Percentiles rank a stretch among this genome's conserved stretches.
Conservation (phyloP, 23 red algal genomes). For the Gracilariopsis chorda region DNA sequence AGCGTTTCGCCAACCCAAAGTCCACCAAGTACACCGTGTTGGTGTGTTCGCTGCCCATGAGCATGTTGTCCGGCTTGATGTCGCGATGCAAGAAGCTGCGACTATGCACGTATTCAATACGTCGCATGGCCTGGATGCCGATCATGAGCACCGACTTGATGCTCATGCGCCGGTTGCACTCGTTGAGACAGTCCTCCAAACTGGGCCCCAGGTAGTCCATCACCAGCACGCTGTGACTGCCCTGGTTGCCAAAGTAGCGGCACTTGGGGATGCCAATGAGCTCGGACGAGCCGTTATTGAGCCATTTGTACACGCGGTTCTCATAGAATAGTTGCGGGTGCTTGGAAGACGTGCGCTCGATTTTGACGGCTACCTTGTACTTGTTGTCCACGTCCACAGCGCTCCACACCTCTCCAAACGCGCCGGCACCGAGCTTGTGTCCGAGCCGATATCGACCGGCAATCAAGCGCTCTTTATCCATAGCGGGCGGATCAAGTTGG, state of each 20-base stretch:
- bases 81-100: conserved; percentile 37
- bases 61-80: conserved; percentile 62
- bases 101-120: conserved; percentile 33
- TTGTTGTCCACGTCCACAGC: conserved; percentile 2
- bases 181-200: conserved; percentile 4
- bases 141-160: conserved; percentile 63
- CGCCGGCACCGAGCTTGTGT: conserved; percentile 41
- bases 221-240: conserved; percentile 30
- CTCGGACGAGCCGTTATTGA: conserved; percentile 19
- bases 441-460: conserved; percentile 13
- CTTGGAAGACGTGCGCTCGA: conserved; percentile 9
- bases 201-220: conserved; percentile 49
- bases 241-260: conserved; percentile 29
- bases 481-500: background rate
- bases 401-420: conserved; percentile 49
- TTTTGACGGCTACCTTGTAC: conserved; percentile 48
- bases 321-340: conserved; percentile 42
- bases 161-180: background rate
- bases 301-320: conserved; percentile 54
- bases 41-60: conserved; percentile 12
- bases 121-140: conserved; percentile 51
- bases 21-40: conserved; percentile 26
- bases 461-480: conserved; percentile 40
- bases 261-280: conserved; percentile 11
- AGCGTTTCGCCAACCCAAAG: conserved; percentile 33